Base-by-base conservation (phyloP, 352 stramenopile genomes). In the Pythium coloratum region DNA sequence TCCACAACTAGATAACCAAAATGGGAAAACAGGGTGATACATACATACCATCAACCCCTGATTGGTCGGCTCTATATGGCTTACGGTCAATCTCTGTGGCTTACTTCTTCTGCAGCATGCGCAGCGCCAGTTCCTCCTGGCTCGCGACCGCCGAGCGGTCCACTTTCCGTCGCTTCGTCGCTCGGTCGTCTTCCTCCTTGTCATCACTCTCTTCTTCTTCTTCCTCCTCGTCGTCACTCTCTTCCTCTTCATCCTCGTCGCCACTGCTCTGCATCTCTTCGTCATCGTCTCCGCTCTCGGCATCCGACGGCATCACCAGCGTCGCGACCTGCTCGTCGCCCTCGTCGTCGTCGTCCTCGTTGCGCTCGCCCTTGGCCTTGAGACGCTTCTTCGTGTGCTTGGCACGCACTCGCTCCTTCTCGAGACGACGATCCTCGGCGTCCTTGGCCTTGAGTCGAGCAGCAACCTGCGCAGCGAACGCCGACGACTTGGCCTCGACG, bases 301-400 rank as follows among this genome's bases (percentile, higher is more conserved):
- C 71, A 26, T 69, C 70, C 28, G 62, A 72, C 30, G 53, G 34
- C 56, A 38, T 64, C 32, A 55, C 66, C 50, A 73, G 54, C 13
- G 42, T 59, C 72, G 65, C 70, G 34, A 65, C 71, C 26, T 74
- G 61, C 54, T 80, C 77, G 20, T 88, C 78, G 28, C 63, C 65
- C 16, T 63, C 55, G 1, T 64, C 62, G 24, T 72, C 65, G 2
- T 59, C 44, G 5, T 38, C 67, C 24, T 33, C 62, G 6, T 57
- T 32, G 14, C 84, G 80, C 60, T 94, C 81, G 65, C 86, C 85
- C 78, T 96, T 95, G 50, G 75, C 50, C 69, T 94, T 94, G 65
- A 90, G 82, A 64, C 91, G 85, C 69, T 89, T 92, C 78, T 97
- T 95, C 67, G 90, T 78, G 70, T 97, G 86, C 75, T 96, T 97